A percentile compares a stretch with the other conserved stretches of the same genome.
Evolutionary conservation across 306 rosid genomes (phyloP).

Genomic region (Fragaria ananassa): DNA sequence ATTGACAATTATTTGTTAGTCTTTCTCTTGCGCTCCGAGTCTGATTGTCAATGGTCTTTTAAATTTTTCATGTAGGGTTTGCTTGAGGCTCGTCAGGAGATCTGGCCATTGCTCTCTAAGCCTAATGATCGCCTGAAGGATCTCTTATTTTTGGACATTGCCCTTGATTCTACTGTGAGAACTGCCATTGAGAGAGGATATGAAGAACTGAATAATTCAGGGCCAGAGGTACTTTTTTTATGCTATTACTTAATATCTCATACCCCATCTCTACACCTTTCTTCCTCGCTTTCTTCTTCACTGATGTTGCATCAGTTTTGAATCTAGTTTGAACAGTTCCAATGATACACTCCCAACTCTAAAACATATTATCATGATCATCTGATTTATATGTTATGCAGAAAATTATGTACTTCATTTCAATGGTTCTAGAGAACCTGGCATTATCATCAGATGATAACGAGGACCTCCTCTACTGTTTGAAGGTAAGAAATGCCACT

Average conservation of each 20-base stretch:
- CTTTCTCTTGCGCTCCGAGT: conserved; percentile 7
- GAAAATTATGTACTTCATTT: conserved; percentile 82
- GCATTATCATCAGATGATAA: conserved; percentile 83
- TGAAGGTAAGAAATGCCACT: conserved; percentile 55
- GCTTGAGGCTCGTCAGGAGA: conserved; percentile 92
- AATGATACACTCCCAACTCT: background rate
- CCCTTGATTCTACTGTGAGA: conserved; percentile 95
- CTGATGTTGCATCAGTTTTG: background rate
- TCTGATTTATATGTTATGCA: conserved; percentile 45
- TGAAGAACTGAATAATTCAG: conserved; percentile 73
- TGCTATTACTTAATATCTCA: background rate
- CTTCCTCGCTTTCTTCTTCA: conserved; percentile 5
- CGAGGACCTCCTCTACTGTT: conserved; percentile 80
- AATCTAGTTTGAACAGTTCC: background rate
- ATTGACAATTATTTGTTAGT: conserved; percentile 10
- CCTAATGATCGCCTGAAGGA: conserved; percentile 82
- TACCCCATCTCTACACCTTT: background rate
- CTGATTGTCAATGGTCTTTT: conserved; percentile 22
- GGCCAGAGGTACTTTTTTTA: conserved; percentile 63
- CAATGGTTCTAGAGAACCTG: conserved; percentile 78
- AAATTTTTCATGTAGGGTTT: conserved; percentile 53
- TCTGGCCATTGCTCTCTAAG: conserved; percentile 61
- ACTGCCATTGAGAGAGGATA: conserved; percentile 91
- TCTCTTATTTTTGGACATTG: conserved; percentile 88
- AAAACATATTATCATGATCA: conserved; percentile 28